These are phyloP conservation scores for Aechmea fasciata DNA, from an alignment of 176 grass and related monocot species.

Conservation along the genomic window DNA sequence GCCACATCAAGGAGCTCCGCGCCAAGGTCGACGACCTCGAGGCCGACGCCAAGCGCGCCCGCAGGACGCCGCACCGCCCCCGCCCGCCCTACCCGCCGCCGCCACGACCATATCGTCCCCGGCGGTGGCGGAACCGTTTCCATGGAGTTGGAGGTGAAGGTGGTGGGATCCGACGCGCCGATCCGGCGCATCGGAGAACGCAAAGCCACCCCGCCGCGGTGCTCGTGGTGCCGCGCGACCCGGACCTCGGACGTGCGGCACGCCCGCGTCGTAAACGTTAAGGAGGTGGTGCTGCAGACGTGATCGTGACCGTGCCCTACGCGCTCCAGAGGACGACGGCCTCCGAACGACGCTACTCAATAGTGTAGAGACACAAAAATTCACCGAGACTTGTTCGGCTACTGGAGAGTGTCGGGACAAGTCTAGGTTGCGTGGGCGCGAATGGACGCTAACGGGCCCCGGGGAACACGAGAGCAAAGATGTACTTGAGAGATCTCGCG, in stretches of 20 bases:
- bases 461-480: too few relatives aligned
- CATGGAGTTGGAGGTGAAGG: conserved; percentile 3
- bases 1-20: conserved; percentile 30
- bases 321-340: not conserved
- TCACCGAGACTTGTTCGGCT: too few relatives aligned
- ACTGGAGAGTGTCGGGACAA: too few relatives aligned
- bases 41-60: conserved; percentile 1
- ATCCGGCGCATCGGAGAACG: conserved; percentile 1
- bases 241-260: conserved; percentile 3
- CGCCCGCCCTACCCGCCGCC: not conserved
- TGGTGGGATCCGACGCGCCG: not conserved
- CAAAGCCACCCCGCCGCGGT: not conserved
- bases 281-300: conserved; percentile 7
- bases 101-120: conserved; percentile 12
- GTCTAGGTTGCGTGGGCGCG: too few relatives aligned
- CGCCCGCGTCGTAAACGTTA: not conserved
- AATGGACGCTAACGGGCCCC: too few relatives aligned
- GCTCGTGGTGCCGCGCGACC: not conserved
- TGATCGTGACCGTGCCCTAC: not conserved
- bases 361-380: too few relatives aligned
- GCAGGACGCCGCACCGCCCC: conserved; percentile 8
- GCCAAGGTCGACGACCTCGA: conserved; percentile 16
- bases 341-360: not conserved
- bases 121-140: too few relatives aligned
- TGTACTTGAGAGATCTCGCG: too few relatives aligned